These are phyloP conservation scores for Cladosporium sp. DNA, from an alignment of 2,329 filamentous ascomycete species.

Conservation along the genomic window DNA sequence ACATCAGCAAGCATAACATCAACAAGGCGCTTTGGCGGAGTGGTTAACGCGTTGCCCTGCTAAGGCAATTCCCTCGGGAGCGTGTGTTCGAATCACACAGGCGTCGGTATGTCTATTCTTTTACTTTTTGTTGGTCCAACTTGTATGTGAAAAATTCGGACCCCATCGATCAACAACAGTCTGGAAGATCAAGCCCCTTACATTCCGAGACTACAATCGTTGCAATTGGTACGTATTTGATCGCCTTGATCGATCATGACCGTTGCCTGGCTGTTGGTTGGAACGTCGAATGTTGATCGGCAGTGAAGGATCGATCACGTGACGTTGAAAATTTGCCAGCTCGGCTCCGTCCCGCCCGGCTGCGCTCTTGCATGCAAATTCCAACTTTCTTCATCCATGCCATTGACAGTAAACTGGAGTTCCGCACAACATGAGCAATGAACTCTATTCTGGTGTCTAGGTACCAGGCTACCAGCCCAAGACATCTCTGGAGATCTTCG, in stretches of 20 bases:
- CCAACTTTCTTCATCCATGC: background rate
- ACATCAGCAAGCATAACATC: background rate
- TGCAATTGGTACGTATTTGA: background rate
- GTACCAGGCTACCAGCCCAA: background rate
- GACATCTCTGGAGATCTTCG: background rate
- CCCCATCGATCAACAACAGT: no score
- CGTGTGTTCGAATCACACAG: conserved; percentile 46
- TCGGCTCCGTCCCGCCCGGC: background rate
- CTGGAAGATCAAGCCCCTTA: no score
- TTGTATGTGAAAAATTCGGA: background rate
- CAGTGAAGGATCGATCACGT: background rate
- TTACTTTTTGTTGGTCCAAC: background rate
- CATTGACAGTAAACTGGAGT: background rate
- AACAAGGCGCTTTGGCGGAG: conserved; percentile 9
- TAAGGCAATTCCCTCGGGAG: conserved; percentile 36
- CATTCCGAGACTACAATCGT: no score
- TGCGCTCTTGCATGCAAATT: background rate
- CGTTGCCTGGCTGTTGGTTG: background rate
- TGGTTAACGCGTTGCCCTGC: conserved; percentile 13
- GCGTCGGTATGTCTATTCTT: conserved; percentile 23
- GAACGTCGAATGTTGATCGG: background rate
- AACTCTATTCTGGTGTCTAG: background rate
- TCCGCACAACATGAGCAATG: background rate
- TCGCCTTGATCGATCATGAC: background rate
- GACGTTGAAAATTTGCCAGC: background rate